Percentiles rank a stretch among this genome's conserved stretches.
Conservation (phyloP, 1,284 basidiomycete genomes). For the Leccinum fallax region DNA sequence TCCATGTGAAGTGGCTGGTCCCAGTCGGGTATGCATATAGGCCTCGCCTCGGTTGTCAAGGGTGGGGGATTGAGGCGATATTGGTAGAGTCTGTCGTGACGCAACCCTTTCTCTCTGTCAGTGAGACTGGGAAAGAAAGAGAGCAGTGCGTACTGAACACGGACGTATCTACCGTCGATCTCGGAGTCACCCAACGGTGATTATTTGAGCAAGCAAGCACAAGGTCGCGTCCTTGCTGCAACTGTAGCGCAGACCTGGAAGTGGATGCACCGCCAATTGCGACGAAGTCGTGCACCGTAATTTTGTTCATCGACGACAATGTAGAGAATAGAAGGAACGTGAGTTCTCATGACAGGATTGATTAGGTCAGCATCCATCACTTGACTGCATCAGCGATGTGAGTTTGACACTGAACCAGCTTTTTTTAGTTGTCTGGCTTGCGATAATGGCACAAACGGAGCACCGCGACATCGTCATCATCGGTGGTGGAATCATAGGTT, state of each 20-base stretch:
- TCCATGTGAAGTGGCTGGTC: constrained; percentile 28
- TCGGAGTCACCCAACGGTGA: constrained; percentile 24
- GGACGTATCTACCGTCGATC: constrained; percentile 11
- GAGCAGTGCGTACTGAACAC: constrained; percentile 26
- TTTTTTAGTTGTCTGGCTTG: background rate
- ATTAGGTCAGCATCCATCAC: constrained; percentile 3
- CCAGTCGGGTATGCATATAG: constrained; percentile 40
- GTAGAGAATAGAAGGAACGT: too few relatives aligned
- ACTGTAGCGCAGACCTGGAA: constrained; percentile 1
- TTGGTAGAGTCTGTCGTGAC: constrained; percentile 22
- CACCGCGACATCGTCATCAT: constrained; percentile 44
- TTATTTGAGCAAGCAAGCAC: constrained; percentile 12
- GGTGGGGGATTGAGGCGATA: constrained; percentile 27
- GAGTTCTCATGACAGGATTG: too few relatives aligned
- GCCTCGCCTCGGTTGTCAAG: background rate
- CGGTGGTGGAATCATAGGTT: constrained; percentile 77
- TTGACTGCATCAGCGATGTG: background rate
- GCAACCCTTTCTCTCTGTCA: constrained; percentile 23
- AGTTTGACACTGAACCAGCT: background rate
- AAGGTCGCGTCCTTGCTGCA: constrained; percentile 26
- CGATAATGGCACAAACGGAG: constrained; percentile 19
- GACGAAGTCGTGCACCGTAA: constrained; percentile 31
- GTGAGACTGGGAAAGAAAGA: background rate
- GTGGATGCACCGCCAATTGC: background rate
- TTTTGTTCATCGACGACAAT: background rate